A percentile compares a stretch with the other conserved stretches of the same genome.
Conservation (phyloP, 768 basidiomycete genomes). For the Mycena olivaceomarginata region DNA sequence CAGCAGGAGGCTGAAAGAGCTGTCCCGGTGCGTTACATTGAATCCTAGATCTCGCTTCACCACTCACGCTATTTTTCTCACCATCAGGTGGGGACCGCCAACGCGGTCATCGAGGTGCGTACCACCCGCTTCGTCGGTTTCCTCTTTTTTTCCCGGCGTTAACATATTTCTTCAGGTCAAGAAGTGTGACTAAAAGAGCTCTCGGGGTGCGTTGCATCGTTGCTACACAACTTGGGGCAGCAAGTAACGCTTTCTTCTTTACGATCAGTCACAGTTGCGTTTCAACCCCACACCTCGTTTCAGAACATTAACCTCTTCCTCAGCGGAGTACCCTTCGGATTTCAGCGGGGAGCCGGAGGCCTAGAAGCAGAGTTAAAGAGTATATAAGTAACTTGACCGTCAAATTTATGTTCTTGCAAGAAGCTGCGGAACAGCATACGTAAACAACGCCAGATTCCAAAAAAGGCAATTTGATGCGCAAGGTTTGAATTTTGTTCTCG, state of each 20-base stretch:
- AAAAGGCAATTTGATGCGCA: no score
- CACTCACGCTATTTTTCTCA: neutral
- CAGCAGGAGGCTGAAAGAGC: no score
- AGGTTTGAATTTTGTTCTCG: no score
- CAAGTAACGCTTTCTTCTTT: conserved; percentile 3
- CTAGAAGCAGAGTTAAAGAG: conserved; percentile 5
- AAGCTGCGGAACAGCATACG: no score
- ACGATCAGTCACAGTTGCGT: conserved; percentile 13
- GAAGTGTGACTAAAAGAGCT: conserved; percentile 18
- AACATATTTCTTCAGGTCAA: conserved; percentile 14
- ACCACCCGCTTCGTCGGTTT: conserved; percentile 18
- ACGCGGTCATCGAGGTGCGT: conserved; percentile 3
- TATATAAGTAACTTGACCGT: conserved; percentile 15
- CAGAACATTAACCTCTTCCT: conserved; percentile 4
- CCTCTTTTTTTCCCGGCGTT: conserved; percentile 4
- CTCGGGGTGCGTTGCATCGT: conserved; percentile 16
- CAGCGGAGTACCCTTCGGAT: conserved; percentile 6
- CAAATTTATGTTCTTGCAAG: neutral
- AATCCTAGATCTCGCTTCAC: neutral
- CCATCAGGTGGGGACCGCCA: neutral
- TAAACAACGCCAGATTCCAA: no score
- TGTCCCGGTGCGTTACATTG: conserved; percentile 2
- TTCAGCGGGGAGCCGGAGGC: conserved; percentile 3
- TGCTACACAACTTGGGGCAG: conserved; percentile 8
- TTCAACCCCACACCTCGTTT: conserved; percentile 19